Percentiles rank a stretch among this genome's conserved stretches.
Evolutionary conservation across 2,329 filamentous ascomycete species (phyloP).

Genomic region (Blastomyces gilchristii): DNA sequence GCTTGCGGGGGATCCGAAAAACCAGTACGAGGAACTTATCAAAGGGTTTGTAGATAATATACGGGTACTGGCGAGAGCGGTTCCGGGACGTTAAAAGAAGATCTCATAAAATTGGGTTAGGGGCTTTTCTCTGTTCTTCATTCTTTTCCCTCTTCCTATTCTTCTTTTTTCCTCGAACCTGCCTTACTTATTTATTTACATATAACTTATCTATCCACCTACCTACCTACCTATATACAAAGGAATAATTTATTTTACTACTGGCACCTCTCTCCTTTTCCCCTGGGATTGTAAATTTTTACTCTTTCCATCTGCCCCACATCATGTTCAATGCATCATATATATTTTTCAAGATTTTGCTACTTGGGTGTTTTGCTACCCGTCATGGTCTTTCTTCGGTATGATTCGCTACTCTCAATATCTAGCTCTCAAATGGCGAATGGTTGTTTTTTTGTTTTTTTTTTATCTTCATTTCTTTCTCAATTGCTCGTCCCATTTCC

Average conservation of each 20-base stretch:
- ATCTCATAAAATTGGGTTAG: not conserved
- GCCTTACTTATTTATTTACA: not conserved
- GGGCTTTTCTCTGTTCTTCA: not conserved
- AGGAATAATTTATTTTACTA: too few species aligned
- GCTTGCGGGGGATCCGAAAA: slow-evolving; percentile 29
- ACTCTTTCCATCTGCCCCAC: not conserved
- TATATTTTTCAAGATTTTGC: too few species aligned
- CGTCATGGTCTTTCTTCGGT: too few species aligned
- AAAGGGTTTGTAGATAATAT: slow-evolving; percentile 43
- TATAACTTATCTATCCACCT: not conserved
- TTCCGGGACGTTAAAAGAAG: slow-evolving; percentile 18
- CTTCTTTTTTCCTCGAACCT: too few species aligned
- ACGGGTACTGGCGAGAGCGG: slow-evolving; percentile 34
- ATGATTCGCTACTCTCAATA: too few species aligned
- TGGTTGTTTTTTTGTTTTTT: not conserved
- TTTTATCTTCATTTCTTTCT: not conserved
- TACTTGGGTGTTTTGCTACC: too few species aligned
- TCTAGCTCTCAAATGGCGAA: too few species aligned
- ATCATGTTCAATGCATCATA: not conserved
- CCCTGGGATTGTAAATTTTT: not conserved
- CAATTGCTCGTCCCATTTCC: not conserved
- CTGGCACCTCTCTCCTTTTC: not conserved
- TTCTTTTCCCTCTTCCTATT: not conserved
- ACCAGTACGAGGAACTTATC: slow-evolving; percentile 38
- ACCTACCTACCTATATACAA: not conserved